Conservation (phyloP, 2,329 filamentous ascomycete genomes). For the Fusarium praegraminearum region DNA sequence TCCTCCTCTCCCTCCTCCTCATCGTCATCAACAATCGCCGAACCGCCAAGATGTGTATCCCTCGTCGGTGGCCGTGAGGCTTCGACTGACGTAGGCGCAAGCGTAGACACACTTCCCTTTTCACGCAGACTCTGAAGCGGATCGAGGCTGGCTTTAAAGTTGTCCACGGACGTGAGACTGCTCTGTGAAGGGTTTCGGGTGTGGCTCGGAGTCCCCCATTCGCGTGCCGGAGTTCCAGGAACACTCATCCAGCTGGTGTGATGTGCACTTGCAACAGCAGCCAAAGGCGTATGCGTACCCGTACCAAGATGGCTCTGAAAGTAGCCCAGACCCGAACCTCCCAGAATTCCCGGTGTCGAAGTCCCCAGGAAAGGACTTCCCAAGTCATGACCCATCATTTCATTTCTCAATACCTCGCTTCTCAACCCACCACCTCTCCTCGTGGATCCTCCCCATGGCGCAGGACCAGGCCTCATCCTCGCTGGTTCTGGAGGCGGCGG, state of each 20-base stretch:
- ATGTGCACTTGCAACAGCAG: constrained; percentile 78
- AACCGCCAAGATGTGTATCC: constrained; percentile 57
- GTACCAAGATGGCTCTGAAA: constrained; percentile 84
- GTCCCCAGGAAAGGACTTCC: constrained; percentile 69
- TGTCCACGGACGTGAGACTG: constrained; percentile 60
- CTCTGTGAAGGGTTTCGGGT: constrained; percentile 61
- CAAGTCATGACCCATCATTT: constrained; percentile 57
- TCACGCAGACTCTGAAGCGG: constrained; percentile 64
- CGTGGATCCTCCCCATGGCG: constrained; percentile 29
- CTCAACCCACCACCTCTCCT: constrained; percentile 49
- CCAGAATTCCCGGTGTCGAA: constrained; percentile 73
- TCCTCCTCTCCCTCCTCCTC: constrained; percentile 51
- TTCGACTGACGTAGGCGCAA: constrained; percentile 66
- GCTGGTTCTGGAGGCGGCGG: constrained; percentile 34
- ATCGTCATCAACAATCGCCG: constrained; percentile 56
- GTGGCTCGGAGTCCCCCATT: constrained; percentile 47
- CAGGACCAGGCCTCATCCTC: constrained; percentile 39
- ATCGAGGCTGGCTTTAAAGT: constrained; percentile 52
- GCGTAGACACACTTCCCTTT: constrained; percentile 72
- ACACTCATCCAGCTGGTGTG: constrained; percentile 53
- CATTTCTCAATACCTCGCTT: constrained; percentile 51
- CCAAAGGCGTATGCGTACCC: constrained; percentile 82
- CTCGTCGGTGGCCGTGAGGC: constrained; percentile 69
- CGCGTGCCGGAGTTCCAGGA: constrained; percentile 31
- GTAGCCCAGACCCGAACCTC: constrained; percentile 81